Evolutionary conservation across 352 stramenopile genomes (phyloP).

Genomic region (Pythium rishiriense): DNA sequence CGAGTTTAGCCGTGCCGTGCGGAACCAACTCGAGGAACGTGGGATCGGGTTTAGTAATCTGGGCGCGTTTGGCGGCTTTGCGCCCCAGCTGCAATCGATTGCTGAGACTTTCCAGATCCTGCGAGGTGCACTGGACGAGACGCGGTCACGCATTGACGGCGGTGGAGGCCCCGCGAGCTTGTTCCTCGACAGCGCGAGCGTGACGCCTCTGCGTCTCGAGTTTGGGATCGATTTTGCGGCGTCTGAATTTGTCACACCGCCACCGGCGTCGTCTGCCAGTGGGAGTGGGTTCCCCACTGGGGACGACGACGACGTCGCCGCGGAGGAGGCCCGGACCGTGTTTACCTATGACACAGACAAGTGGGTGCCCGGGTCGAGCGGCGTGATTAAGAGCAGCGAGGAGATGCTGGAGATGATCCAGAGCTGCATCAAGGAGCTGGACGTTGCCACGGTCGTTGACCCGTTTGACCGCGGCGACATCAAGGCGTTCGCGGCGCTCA

Average conservation of each 20-base stretch:
- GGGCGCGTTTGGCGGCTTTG: constrained; percentile 59
- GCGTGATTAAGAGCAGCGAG: constrained; percentile 52
- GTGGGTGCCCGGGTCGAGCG: constrained; percentile 53
- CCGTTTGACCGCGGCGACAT: constrained; percentile 60
- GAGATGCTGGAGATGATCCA: constrained; percentile 63
- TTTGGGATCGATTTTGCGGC: constrained; percentile 72
- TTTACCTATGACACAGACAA: constrained; percentile 72
- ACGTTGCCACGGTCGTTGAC: constrained; percentile 58
- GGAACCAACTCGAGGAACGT: constrained; percentile 43
- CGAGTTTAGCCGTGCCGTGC: constrained; percentile 46
- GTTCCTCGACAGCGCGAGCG: constrained; percentile 34
- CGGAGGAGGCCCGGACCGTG: not conserved
- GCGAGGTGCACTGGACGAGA: constrained; percentile 48
- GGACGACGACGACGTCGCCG: constrained; percentile 1
- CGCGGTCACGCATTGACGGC: constrained; percentile 30
- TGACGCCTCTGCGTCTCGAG: constrained; percentile 42
- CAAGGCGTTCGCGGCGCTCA: constrained; percentile 49
- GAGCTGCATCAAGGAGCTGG: constrained; percentile 49
- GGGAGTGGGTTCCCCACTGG: not conserved
- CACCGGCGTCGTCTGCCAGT: not conserved
- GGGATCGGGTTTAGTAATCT: constrained; percentile 63
- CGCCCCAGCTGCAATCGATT: constrained; percentile 57
- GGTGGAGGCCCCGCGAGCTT: constrained; percentile 25
- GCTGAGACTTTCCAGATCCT: constrained; percentile 64
- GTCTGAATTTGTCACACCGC: constrained; percentile 47